Base-by-base conservation (phyloP, 1,284 basidiomycete species). In the Sutorius eximius region DNA sequence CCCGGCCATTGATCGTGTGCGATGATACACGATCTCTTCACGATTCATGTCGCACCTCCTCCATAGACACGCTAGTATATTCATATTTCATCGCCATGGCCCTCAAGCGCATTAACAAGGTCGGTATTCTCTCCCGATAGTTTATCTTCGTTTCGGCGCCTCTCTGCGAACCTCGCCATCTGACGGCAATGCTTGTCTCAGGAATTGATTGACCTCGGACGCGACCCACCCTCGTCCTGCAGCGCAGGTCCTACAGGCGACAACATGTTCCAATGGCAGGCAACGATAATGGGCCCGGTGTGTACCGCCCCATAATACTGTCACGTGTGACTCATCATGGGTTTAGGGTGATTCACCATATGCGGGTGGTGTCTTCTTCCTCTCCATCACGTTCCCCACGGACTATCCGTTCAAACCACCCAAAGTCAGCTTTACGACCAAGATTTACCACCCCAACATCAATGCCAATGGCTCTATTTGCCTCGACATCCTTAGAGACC, bases 321-420 rank as follows among this genome's bases (percentile, higher is more conserved):
- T 24, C 27, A n/a, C 38, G 20, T 30, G 27, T 56, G 53, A 57
- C 59, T 58, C 38, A 58, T 36, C 47, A 2, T 58, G 52, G 58
- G 53, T 48, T 32, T 67, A 95, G 91, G 86, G 89, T 67, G 95
- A 97, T 71, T 95, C 93, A 66, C 95, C 95, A 45, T 97, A 97
- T 71, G 87, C 95, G 34, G 95, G 95, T 66, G 95, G 95, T 73
- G 94, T 97, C 57, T 97, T 96, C 80, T 96, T 96, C 88, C 86
- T 97, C 63, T 93, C 86, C 55, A 96, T 96, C 73, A 86, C 83
- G 47, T 95, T 96, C 85, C 91, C 91, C 46, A 88, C 87, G 75
- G 95, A 98, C 76, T 98, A 98, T 80, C 95, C 95, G 41, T 97
- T 98, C 87, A 96, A 96, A 81, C 96, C 97, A 40, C 97, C 97